Evolutionary conservation across 805 yeast genomes (phyloP), one percentile per base, ranked within the genome.

Genomic region (Spathaspora arborariae): DNA sequence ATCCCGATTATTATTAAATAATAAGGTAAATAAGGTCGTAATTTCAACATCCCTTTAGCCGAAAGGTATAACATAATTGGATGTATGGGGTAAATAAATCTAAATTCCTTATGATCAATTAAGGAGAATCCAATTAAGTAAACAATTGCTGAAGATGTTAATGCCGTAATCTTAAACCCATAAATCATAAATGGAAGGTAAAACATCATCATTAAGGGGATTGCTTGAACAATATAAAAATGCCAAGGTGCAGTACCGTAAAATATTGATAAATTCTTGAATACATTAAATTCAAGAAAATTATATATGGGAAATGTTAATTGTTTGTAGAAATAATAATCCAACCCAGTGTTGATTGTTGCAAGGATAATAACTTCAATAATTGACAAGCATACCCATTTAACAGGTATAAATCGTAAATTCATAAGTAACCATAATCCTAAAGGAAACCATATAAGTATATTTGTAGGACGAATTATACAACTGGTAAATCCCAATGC

Each of bases 181-280:
- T 45, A 58, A 0, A 82, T 11, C 48, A 81, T 74, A 26, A 83
- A 70, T 0, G 97, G 96, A 2, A 85, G 50, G 52, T 77, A 82
- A 2, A 82, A 78, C 59, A 88, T 76, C 44, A 85, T 62, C 42
- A 91, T 63, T 8, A 92, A 67, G 0, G 99, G 99, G 0, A 94
- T 48, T 6, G 88, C 95, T 65, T 94, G 97, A 5, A 78, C 61
- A 2, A 92, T 33, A 63, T 94, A 94, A 67, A 91, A 94, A 59
- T 85, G 87, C 82, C 89, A 77, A 16, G 95, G 85, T 16, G 94
- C 82, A 0, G 74, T 68, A 0, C 99, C 99, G 64, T 94, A 94
- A 56, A 91, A 90, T 3, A 79, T 72, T 2, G 96, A 84, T 16
- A 88, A 68, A 18, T 87, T 81, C 39, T 81, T 80, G 11, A 84